phyloP scores from a whole-genome alignment of 2,329 filamentous ascomycete species.

The Aspergillaceae sp. region DNA sequence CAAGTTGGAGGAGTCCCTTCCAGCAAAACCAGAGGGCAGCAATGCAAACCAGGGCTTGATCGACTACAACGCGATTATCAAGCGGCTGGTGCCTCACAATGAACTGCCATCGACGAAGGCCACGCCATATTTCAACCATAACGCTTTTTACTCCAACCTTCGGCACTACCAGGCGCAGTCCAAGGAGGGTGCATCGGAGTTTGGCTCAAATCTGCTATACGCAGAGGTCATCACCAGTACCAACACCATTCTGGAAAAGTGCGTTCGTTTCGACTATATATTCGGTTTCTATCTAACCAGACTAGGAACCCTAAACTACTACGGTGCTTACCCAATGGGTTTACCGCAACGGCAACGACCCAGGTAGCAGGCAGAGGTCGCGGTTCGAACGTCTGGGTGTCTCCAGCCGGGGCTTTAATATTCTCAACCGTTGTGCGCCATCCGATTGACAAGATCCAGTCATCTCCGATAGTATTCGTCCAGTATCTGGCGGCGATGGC shows the following conservation, averaged over 20 bases:
- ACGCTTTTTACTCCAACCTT: constrained; percentile 66
- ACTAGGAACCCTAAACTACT: constrained; percentile 67
- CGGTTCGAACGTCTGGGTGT: constrained; percentile 90
- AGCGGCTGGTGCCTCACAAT: constrained; percentile 66
- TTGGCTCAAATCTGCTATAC: constrained; percentile 74
- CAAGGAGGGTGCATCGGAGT: constrained; percentile 50
- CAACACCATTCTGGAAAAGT: constrained; percentile 88
- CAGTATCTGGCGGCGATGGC: constrained; percentile 90
- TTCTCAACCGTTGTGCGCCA: constrained; percentile 87
- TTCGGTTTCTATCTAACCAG: constrained; percentile 1
- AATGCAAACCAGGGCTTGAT: constrained; percentile 51
- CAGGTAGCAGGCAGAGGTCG: constrained; percentile 83
- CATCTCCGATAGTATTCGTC: constrained; percentile 79
- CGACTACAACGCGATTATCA: constrained; percentile 66
- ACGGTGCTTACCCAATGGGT: constrained; percentile 68
- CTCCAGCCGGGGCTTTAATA: constrained; percentile 74
- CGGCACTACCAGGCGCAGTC: constrained; percentile 55
- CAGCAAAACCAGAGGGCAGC: constrained; percentile 28
- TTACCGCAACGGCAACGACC: constrained; percentile 76
- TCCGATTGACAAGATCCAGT: constrained; percentile 59
- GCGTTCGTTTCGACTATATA: constrained; percentile 10
- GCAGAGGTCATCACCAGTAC: constrained; percentile 91
- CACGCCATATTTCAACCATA: constrained; percentile 81
- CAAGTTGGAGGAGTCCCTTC: constrained; percentile 48
- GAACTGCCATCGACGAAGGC: constrained; percentile 60